Conservation (phyloP, 805 yeast species). For the Starmera quercuum region DNA sequence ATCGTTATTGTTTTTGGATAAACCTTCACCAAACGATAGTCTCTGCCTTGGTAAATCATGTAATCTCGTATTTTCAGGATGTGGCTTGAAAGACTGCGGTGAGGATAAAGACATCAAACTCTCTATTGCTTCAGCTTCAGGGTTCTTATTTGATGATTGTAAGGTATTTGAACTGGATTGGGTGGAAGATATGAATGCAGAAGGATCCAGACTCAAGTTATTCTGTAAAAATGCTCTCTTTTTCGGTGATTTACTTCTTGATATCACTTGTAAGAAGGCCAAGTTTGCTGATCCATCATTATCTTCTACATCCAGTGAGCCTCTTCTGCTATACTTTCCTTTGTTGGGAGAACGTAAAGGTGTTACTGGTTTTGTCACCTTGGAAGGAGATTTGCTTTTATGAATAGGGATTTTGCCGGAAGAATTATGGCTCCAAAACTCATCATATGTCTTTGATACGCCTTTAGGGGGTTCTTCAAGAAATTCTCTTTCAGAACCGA, state of each 20-base stretch:
- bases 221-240: constrained; percentile 8
- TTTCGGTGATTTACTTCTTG: constrained; percentile 23
- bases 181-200: too few relatives aligned
- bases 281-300: constrained; percentile 28
- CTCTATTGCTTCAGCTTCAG: constrained; percentile 33
- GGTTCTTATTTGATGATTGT: constrained; percentile 12
- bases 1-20: not conserved
- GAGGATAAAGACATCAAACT: constrained; percentile 34
- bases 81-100: constrained; percentile 19
- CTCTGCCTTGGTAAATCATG: constrained; percentile 12
- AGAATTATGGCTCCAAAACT: constrained; percentile 1
- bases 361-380: constrained; percentile 7
- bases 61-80: not conserved
- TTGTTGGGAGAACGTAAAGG: constrained; percentile 5
- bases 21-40: constrained; percentile 16
- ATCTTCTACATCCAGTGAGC: constrained; percentile 13
- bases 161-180: constrained; percentile 1
- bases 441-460: constrained; percentile 16
- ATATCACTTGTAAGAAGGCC: constrained; percentile 31
- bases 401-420: constrained; percentile 5
- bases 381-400: constrained; percentile 5
- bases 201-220: not conserved
- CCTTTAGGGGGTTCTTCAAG: constrained; percentile 1
- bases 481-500: constrained; percentile 3
- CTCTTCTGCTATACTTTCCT: constrained; percentile 7